Conservation (phyloP, 164 flowering plant genomes). For the Liriodendron chinense region DNA sequence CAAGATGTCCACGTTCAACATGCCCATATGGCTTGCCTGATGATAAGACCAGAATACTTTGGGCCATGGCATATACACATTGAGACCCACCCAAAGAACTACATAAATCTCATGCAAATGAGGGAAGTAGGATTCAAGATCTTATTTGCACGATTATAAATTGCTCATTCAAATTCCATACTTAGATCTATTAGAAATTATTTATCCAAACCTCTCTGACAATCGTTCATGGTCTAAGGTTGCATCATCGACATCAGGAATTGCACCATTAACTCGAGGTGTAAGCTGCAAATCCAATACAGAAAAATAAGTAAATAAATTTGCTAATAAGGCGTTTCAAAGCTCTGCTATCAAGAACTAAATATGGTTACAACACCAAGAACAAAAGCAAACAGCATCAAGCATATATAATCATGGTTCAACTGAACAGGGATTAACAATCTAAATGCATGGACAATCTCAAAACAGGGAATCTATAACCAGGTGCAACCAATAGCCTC, state of each 20-base stretch:
- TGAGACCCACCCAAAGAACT: background rate
- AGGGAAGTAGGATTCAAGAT: background rate
- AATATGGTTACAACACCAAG: background rate
- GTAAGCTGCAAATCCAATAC: slow-evolving; percentile 62
- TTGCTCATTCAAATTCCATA: no score
- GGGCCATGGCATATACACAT: background rate
- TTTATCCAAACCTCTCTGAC: slow-evolving; percentile 52
- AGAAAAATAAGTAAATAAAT: slow-evolving; percentile 2
- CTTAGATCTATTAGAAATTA: background rate
- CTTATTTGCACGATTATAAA: background rate
- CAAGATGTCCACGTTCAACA: background rate
- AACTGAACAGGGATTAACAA: background rate
- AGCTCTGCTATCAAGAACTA: background rate
- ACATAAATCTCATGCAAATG: background rate
- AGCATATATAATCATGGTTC: background rate
- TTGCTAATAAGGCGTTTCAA: background rate
- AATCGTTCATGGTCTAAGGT: slow-evolving; percentile 76
- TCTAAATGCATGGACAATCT: background rate
- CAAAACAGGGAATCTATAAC: background rate
- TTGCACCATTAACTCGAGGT: slow-evolving; percentile 72
- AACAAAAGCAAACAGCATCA: background rate
- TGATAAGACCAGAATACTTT: background rate
- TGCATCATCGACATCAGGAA: slow-evolving; percentile 81
- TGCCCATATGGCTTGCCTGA: background rate
- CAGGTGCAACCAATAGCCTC: no score